Base-by-base conservation (phyloP, 495 filamentous ascomycete genomes). In the Talaromyces liani region DNA sequence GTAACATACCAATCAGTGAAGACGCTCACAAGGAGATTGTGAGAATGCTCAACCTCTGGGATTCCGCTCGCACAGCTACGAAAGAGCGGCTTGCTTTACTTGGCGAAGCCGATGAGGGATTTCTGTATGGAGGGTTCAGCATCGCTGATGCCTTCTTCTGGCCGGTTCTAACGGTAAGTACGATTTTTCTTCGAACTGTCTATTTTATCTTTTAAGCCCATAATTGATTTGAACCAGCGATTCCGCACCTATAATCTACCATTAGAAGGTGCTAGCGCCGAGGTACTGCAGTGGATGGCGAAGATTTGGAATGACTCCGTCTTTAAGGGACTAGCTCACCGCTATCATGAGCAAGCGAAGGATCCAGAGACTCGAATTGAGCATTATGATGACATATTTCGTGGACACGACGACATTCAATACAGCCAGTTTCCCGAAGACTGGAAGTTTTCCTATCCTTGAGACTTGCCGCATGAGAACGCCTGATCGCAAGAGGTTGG, bases 241-340 rank as follows among this genome's bases (percentile, higher is more conserved):
- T 34, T 34, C 33, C 33, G 33, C 33, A 34, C 33, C 33, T 34
- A 34, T 34, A 34, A 34, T 34, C 8, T 34, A 9, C 33, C 33
- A 34, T 34, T 34, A 34, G 33, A 34, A 10, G 33, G 33, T 34
- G 33, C 33, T 34, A 34, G 33, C 33, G 33, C 6, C 33, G 33
- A 34, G 9, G 33, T 34, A 34, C 33, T 34, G 33, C 33, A 34
- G 7, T 34, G 33, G 33, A 34, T 34, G 8, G 33, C 33, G 33
- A 34, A 66, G 25, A 80, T 82, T 76, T 81, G 80, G 80, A 77
- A 72, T 63, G 75, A 80, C 65, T 76, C 79, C 0, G 54, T 53
- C 8, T 69, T 80, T 22, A 70, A 68, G 62, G 56, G 49, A 1
- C 56, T 80, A 58, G 66, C 39, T 1, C 66, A 69, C 27, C 70